Evolutionary conservation across 257 asterid species (phyloP), one percentile per base, ranked within the genome.

Genomic region (Salvia rosmarinus): DNA sequence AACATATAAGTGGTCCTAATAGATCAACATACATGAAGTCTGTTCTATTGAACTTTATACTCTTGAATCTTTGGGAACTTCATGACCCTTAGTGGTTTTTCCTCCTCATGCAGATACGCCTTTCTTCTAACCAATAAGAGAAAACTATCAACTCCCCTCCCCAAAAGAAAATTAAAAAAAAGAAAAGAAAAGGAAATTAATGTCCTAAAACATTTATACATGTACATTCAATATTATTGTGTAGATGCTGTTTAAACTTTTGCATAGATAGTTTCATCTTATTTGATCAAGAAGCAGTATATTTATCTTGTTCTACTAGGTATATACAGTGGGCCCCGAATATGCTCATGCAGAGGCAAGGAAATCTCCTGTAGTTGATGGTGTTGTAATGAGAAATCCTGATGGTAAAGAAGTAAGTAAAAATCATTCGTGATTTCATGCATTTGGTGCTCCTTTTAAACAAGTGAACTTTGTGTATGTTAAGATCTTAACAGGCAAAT

Each of bases 331-430:
- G 74, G 96, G 96, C 57, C 96, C 95, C 16, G 97, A 90, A 78
- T 92, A 92, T 73, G 96, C 98, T 37, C 96, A 92, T 82, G 96
- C 96, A 35, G 98, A 90, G 81, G 98, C 96, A 55, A 86, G 98
- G 73, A 92, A 90, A 78, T 92, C 96, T 78, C 96, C 96, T 68
- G 96, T 90, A 75, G 96, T 92, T 60, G 98, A 92, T 75, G 98
- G 98, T 28, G 98, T 92, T 86, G 98, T 92, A 37, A 90, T 90
- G 96, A 85, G 98, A 83, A 90, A 92, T 85, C 89, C 95, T 66
- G 96, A 92, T 67, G 98, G 98, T 64, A 92, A 92, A 86, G 98
- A 92, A 82, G 98, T 92, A 81, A 80, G 90, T 81, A 44, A 56
- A 47, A 9, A 37, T 49, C 42, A 61, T 67, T 61, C 23, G 58